Evolutionary conservation across 2,329 filamentous ascomycete genomes (phyloP), one percentile per base, ranked within the genome.

Genomic region (Talaromyces pinophilus): DNA sequence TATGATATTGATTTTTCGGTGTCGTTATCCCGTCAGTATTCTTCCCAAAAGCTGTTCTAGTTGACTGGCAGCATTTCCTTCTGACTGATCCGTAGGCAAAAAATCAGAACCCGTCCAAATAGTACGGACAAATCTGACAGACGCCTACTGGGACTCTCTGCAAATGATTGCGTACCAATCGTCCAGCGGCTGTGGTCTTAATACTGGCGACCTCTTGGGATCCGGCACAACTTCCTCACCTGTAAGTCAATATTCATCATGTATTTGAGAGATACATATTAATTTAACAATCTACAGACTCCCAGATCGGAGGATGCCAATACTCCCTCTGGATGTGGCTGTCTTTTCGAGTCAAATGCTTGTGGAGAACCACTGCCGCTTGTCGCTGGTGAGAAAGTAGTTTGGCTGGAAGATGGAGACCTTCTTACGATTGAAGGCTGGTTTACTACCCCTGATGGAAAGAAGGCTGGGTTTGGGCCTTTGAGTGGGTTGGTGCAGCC

Each of bases 101-200:
- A 8, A 15, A 13, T 50, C 22, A 13, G 19, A 35, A 2, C 52
- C 62, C 5, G 62, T 59, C 22, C 15, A 50, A 35, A 64, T 64
- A 35, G 25, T 35, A 11, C 52, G 13, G 25, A 35, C 62, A 46
- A n/a, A 59, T 19, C 28, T 64, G 2, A 64, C 13, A 35, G 62
- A 64, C 25, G 17, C 62, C 1, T 19, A 64, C 19, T 64, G 62
- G 62, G 62, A 64, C 38, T 64, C 62, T 28, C 28, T 59, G 10
- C 62, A 64, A 33, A 64, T 64, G 62, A 64, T 64, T 22, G 62
- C 62, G 6, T 59, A 64, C 11, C 62, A 64, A 40, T 64, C 62
- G 7, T 64, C 62, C 6, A 59, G 40, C 35, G 62, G 62, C 13
- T 64, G 62, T n/a, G 62, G 62, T 4, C 22, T 64, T 2, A n/a